Evolutionary conservation across 305 asterid genomes (phyloP), one percentile per base, ranked within the genome.

Genomic region (Coffea humblotiana): DNA sequence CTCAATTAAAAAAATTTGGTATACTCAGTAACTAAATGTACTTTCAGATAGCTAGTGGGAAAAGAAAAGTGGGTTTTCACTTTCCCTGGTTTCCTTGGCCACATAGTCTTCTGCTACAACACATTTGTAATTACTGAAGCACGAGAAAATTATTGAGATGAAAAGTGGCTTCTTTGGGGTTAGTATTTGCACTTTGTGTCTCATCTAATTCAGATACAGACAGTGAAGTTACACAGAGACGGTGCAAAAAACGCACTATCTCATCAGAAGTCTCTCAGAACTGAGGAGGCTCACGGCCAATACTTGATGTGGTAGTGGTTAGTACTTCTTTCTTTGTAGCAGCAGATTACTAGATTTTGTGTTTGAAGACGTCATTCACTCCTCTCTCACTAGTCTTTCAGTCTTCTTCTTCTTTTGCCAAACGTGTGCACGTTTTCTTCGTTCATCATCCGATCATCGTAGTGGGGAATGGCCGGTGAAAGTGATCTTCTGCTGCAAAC

Each of bases 201-300:
- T 71, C 76, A 32, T 45, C 80, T 43, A 69, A 29, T 77, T 78
- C 65, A 82, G 90, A 84, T 77, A 75, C 79, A 75, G 90, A 84
- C 74, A 85, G 85, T 68, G 90, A 89, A 87, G 52, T 86, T 78
- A 84, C 90, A 87, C 78, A 72, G 54, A 83, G 84, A 86, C 81
- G 82, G 87, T 66, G 74, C 82, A 85, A 87, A 89, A 77, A 89
- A 77, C 85, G 88, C 90, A 89, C 90, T 87, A 88, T 90, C 89
- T 87, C 87, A 84, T 88, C 89, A 79, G 83, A 81, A 74, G 83
- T 84, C 82, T 82, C 12, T 79, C 88, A 81, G 70, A 75, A 82
- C 75, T 79, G 77, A 86, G 80, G 69, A 80, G 87, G 74, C 87
- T 80, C 82, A 83, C 81, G 74, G 83, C 82, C 78, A 49, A 70